Evolutionary conservation across 805 yeast species (phyloP), one percentile per base, ranked within the genome.

Genomic region (Priceomyces castillae): DNA sequence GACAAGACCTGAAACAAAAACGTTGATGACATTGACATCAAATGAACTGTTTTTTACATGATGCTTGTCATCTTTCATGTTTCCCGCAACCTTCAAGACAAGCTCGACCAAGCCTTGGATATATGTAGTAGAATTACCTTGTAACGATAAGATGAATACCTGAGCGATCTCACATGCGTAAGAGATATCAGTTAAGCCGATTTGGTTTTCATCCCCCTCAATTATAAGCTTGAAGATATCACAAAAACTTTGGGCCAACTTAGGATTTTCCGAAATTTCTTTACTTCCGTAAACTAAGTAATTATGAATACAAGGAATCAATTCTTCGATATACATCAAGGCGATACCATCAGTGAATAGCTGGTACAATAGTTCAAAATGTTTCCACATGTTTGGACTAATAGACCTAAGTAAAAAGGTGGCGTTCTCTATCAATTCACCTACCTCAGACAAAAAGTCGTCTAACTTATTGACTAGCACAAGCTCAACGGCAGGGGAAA

Each of bases 321-420:
- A 73, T 50, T 90, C 97, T 52, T 87, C 96, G 36, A 89, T 56
- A 57, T 81, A 84, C 65, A 80, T 68, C 15, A 82, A 65, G 4
- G 88, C 85, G 54, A 77, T 69, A 7, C 59, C 63, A 23, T 50
- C 50, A 12, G 51, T 33, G 45, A 69, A 62, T 0, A 62, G 52
- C 11, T 47, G 46, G 26, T 48, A 56, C 41, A 86, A 62, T 36
- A 69, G 59, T 40, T 74, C 79, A 52, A 89, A 81, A 37, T 83
- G 64, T 42, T 73, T 72, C 97, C 97, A 92, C 72, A 90, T 81
- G 25, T 72, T 64, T 5, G 86, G 85, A 2, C 89, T 78, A 18
- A 69, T 62, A 17, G 58, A 39, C 45, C 70, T 53, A 37, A 66
- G 57, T 34, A 71, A 59, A 50, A 67, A 69, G 1, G 69, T 64